These are phyloP conservation scores for Pseudogymnoascus sp. DNA, from an alignment of 2,329 filamentous ascomycete species.

Conservation along the genomic window DNA sequence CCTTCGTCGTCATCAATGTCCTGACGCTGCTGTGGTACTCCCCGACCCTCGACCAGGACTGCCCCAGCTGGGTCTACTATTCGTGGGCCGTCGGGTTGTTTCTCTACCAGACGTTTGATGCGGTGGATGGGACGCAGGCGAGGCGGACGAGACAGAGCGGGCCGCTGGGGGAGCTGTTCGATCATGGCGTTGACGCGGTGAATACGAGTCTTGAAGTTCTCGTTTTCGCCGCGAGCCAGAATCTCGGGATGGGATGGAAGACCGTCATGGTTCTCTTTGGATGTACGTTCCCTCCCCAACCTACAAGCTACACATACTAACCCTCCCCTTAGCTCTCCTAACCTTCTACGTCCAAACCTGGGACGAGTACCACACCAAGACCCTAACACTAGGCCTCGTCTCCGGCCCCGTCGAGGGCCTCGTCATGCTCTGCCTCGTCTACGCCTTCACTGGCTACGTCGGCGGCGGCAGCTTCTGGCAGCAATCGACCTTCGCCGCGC, in stretches of 20 bases:
- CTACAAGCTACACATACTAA: constrained; percentile 11
- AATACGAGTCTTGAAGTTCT: constrained; percentile 93
- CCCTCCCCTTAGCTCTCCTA: constrained; percentile 54
- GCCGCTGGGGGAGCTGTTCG: constrained; percentile 90
- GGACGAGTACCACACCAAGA: constrained; percentile 98
- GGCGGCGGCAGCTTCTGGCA: constrained; percentile 94
- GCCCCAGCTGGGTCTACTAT: constrained; percentile 90
- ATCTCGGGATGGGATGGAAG: constrained; percentile 86
- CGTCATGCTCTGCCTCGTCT: constrained; percentile 73
- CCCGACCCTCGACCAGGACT: constrained; percentile 87
- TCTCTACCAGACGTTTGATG: constrained; percentile 96
- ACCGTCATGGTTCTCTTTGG: constrained; percentile 79
- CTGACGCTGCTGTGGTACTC: constrained; percentile 93
- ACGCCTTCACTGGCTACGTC: constrained; percentile 72
- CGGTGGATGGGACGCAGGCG: constrained; percentile 91
- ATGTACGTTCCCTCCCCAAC: constrained; percentile 42
- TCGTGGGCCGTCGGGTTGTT: constrained; percentile 86
- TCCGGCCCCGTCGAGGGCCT: constrained; percentile 95
- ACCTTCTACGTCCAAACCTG: constrained; percentile 99
- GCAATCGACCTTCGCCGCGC: constrained; percentile 71
- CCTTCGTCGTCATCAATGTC: constrained; percentile 83
- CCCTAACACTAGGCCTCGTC: constrained; percentile 81
- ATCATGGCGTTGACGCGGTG: constrained; percentile 92
- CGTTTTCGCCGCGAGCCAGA: constrained; percentile 86
- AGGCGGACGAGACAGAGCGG: constrained; percentile 87